A percentile compares a stretch with the other conserved stretches of the same genome.
Conservation (phyloP, 2,329 filamentous ascomycete genomes). For the Pseudogymnoascus sp. region DNA sequence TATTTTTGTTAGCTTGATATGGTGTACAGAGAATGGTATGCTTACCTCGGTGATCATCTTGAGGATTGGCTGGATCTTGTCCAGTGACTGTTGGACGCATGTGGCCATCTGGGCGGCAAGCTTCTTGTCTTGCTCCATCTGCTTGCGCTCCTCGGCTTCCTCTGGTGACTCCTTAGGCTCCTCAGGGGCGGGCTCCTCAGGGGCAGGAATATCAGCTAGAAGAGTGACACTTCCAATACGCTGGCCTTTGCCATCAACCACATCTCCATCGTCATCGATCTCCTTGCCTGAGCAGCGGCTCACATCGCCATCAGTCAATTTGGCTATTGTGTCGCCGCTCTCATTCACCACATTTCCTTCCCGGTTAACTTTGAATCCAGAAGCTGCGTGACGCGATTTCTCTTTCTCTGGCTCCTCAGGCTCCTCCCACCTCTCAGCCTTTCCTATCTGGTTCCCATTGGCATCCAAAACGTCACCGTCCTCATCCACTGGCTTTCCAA, state of each 20-base stretch:
- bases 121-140: constrained; percentile 61
- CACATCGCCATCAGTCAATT: constrained; percentile 60
- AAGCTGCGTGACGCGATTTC: constrained; percentile 44
- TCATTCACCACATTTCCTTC: constrained; percentile 53
- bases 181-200: constrained; percentile 33
- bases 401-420: constrained; percentile 36
- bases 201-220: constrained; percentile 50
- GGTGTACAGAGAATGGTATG: constrained; percentile 22
- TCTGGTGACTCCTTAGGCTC: constrained; percentile 50
- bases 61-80: constrained; percentile 76
- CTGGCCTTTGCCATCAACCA: constrained; percentile 60
- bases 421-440: constrained; percentile 51
- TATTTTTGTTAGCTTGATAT: constrained; percentile 31
- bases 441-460: constrained; percentile 54
- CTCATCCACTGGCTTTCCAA: constrained; percentile 68
- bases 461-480: constrained; percentile 77
- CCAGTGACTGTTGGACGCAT: constrained; percentile 70
- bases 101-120: constrained; percentile 67
- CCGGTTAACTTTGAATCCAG: constrained; percentile 48
- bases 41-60: constrained; percentile 75
- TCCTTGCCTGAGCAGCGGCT: constrained; percentile 59
- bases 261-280: constrained; percentile 63
- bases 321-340: constrained; percentile 55
- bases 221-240: constrained; percentile 61
- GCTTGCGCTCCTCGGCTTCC: constrained; percentile 47